Percentiles rank a stretch among this genome's conserved stretches.
Evolutionary conservation across 176 grass and related monocot species (phyloP).

Genomic region (Lolium perenne): DNA sequence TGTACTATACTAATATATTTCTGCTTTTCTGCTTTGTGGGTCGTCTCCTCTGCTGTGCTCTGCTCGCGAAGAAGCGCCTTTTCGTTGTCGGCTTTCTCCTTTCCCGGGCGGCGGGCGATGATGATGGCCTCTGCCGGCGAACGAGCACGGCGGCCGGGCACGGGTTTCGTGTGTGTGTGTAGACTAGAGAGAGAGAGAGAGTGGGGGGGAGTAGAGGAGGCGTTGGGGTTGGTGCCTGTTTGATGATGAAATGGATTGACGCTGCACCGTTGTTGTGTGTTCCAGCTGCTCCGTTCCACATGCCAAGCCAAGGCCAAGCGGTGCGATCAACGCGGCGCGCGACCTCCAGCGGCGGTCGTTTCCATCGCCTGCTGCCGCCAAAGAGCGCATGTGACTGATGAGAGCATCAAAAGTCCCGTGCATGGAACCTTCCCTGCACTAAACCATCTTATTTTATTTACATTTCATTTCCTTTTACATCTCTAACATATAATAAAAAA

Average conservation of each 20-base stretch:
- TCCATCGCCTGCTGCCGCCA: no score
- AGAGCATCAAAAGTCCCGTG: no score
- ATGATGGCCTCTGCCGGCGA: background rate
- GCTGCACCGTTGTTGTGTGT: background rate
- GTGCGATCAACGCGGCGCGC: no score
- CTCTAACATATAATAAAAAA: no score
- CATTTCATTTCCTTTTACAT: no score
- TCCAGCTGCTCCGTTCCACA: background rate
- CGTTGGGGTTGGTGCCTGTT: background rate
- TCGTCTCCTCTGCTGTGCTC: background rate
- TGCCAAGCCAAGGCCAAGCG: no score
- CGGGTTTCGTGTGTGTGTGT: background rate
- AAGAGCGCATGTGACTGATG: no score
- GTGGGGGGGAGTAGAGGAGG: background rate
- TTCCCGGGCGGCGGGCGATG: background rate
- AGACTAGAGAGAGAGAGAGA: background rate
- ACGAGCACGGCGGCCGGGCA: background rate
- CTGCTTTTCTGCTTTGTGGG: background rate
- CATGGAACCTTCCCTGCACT: no score
- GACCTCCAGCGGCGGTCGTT: background rate
- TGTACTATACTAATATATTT: no score
- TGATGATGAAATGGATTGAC: background rate
- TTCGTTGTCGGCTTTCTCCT: background rate
- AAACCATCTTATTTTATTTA: no score
- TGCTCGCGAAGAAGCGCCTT: background rate